phyloP scores from a whole-genome alignment of 1,284 basidiomycete genomes.

The Takashimella koratensis region DNA sequence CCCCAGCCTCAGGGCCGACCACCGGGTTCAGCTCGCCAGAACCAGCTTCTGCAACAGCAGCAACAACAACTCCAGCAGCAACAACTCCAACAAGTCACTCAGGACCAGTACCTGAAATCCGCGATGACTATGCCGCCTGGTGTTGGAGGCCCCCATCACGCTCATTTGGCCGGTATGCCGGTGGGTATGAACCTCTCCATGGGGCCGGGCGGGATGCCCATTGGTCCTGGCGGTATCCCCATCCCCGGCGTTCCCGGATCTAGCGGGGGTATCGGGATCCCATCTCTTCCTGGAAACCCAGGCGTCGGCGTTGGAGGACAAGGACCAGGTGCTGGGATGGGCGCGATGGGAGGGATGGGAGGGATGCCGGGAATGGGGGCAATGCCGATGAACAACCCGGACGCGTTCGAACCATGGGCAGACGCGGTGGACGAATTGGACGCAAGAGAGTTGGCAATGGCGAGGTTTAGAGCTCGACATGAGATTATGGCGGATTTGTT shows the following conservation, averaged over 20 bases:
- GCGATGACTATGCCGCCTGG: neutral
- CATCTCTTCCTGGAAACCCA: too few species aligned
- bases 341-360: neutral
- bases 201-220: neutral
- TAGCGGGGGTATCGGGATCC: neutral
- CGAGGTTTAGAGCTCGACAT: constrained; percentile 38
- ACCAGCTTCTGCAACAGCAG: neutral
- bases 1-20: neutral
- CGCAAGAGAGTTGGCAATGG: constrained; percentile 42
- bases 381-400: neutral
- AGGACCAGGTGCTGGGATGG: neutral
- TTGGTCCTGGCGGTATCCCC: neutral
- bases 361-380: neutral
- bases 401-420: constrained; percentile 39
- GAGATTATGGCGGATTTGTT: constrained; percentile 44
- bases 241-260: neutral
- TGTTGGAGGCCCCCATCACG: neutral
- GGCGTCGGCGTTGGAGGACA: too few species aligned
- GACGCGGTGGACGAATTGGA: constrained; percentile 44
- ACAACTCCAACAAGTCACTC: neutral
- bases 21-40: neutral
- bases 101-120: neutral
- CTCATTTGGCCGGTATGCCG: neutral
- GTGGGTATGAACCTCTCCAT: neutral
- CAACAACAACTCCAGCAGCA: constrained; percentile 2